Percentiles rank a stretch among this genome's conserved stretches.
These are phyloP conservation scores for Gaeumannomyces sp. DNA, from an alignment of 2,329 filamentous ascomycete genomes.

Conservation along the genomic window DNA sequence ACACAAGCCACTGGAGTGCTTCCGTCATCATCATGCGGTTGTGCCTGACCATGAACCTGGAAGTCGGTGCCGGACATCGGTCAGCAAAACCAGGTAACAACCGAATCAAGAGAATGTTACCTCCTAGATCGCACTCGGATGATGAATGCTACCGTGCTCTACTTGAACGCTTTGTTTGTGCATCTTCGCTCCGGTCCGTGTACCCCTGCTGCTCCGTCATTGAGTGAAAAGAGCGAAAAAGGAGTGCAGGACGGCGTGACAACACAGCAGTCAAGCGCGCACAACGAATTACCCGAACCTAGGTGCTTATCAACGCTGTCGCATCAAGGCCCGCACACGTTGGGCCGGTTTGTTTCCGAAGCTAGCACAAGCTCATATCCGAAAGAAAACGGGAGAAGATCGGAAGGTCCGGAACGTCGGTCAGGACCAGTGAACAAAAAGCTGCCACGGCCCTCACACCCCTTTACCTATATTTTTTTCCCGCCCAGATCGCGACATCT, in stretches of 20 bases:
- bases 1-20: not conserved
- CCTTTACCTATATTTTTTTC: not conserved
- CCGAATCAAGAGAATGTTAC: not conserved
- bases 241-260: not conserved
- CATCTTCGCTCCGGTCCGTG: not conserved
- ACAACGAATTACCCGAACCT: not conserved
- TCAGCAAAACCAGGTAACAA: not conserved
- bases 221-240: not conserved
- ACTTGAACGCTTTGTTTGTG: not conserved
- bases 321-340: not conserved
- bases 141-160: not conserved
- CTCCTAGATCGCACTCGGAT: not conserved
- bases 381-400: not conserved
- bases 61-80: not conserved
- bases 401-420: not conserved
- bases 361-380: not conserved
- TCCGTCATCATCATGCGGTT: too few species aligned
- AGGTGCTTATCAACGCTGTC: not conserved
- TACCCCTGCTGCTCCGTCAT: not conserved
- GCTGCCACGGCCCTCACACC: not conserved
- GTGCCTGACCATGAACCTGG: not conserved
- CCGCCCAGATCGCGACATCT: not conserved
- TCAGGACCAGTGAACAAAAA: not conserved
- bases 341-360: not conserved
- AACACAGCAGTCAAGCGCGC: not conserved